Evolutionary conservation across 495 filamentous ascomycete species (phyloP), one percentile per base, ranked within the genome.

Genomic region (Daldinia caldariorum): DNA sequence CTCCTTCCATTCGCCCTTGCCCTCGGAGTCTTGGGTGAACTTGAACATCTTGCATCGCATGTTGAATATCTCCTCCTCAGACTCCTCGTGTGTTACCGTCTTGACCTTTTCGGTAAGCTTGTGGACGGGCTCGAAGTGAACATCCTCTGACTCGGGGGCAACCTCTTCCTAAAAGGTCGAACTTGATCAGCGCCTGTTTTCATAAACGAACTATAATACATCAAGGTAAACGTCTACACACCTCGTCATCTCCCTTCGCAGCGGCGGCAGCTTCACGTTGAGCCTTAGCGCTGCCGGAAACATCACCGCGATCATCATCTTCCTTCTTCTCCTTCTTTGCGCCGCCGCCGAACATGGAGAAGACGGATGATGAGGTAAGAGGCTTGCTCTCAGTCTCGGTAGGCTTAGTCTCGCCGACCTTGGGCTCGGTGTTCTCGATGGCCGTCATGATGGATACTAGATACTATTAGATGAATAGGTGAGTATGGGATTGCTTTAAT

Each of bases 1-100:
- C 87, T 99, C 96, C 87, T 98, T 99, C 96, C 96, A 99, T 83
- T 97, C 95, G 79, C 91, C 89, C 37, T 69, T 69, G 0, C 70
- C 70, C 3, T 66, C 73, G 69, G 84, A 83, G 6, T 97, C 93
- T 55, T 90, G 85, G 80, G 97, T 91, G 79, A 97, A 99, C 84
- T 92, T 93, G 90, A 99, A 99, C 60, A 99, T 89, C 88, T 99
- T 99, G 78, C 96, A 96, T 69, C 94, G 91, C 96, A 98, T 97
- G 89, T 97, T 98, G 88, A 98, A 98, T 26, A 86, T 83, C 83
- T 97, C 92, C 84, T 97, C 94, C 84, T 99, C 94, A 55, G 91
- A 88, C 86, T 99, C 96, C 83, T 99, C 96, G 81, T 97, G 95
- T 81, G 95, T 98, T 87, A 97, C 97, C 74, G 89, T 91, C 77